Base-by-base conservation (phyloP, 805 yeast species). In the Metahyphopichia silvanorum region DNA sequence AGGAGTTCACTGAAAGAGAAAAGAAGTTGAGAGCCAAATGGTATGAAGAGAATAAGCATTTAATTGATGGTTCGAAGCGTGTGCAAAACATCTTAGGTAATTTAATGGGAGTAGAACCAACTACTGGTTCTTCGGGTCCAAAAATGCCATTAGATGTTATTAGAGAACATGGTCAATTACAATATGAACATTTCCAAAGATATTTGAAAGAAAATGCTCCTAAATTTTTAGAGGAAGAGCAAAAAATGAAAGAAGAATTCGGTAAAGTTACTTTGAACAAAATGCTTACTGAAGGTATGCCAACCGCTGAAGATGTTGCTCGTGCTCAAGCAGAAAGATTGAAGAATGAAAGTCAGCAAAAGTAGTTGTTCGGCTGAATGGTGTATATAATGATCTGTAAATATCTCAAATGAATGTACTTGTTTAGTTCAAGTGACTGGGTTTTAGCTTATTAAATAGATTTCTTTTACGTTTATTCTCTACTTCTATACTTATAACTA, bases 111-210 rank as follows among this genome's bases (percentile, higher is more conserved):
- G 61, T 80, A 25, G 76, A 82, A 28, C 47, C 55, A 17, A 62
- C 68, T 37, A 76, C 54, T 46, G 21, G 22, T 8, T 27, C 30
- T 8, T 65, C 54, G 53, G 74, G 53, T 45, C 81, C 81, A 40
- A 77, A 79, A 63, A 77, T 82, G 82, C 96, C 96, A 19, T 74
- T 88, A 56, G 98, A 91, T 62, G 57, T 78, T 35, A 79, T 89
- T 45, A 83, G 97, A 57, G 94, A 87, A 55, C 91, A 86, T 55
- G 96, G 96, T 48, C 95, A 87, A 62, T 77, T 79, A 66, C 87
- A 86, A 58, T 91, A 87, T 59, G 79, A 82, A 49, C 78, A 79
- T 47, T 84, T 87, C 78, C 79, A 80, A 64, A 73, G 60, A 45
- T 76, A 72, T 49, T 63, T 76, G 49, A 60, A 69, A 41, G 81